Base-by-base conservation (phyloP, 306 rosid genomes). In the Spatholobus suberectus region DNA sequence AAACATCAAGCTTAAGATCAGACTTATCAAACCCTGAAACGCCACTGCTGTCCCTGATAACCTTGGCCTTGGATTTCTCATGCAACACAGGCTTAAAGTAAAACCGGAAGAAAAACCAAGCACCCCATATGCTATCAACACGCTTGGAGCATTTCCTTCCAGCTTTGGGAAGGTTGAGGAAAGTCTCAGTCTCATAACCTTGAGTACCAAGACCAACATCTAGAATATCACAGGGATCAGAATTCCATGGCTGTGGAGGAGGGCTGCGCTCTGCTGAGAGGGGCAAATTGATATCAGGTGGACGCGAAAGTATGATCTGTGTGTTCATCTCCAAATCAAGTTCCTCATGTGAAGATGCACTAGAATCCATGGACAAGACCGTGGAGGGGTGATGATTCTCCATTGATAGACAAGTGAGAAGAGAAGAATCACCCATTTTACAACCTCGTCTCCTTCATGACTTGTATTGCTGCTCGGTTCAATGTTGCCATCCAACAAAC, bases 251-350 rank as follows among this genome's bases (percentile, higher is more conserved):
- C 46, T 65, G 93, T n/a, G 87, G 89, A 6, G 91, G 91, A 4
- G 92, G 90, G 85, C 93, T 87, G 6, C 85, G 89, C 79, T 90
- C 93, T 2, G 88, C 84, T 5, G 87, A 78, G 3, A 87, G 82
- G 9, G 93, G 93, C 76, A 90, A 86, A 84, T 90, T 90, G 80
- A 90, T 90, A 79, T 90, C 93, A 4, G 93, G 93, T 4, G 93
- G 91, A 17, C 88, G 74, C 1, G 89, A 80, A 58, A 85, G 89
- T 46, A 77, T 83, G 66, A 85, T 76, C 23, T 88, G 84, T 8
- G 86, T 83, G 54, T 83, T 81, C 90, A 89, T 87, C 84, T 87
- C 93, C 78, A 89, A 83, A 71, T 85, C 89, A 66, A 90, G 78
- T 24, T 90, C 91, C 75, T 90, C 93, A 26, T 87, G 91, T 0